These are phyloP conservation scores for Colletotrichum spaethianum DNA, from an alignment of 2,329 filamentous ascomycete species.

Conservation along the genomic window DNA sequence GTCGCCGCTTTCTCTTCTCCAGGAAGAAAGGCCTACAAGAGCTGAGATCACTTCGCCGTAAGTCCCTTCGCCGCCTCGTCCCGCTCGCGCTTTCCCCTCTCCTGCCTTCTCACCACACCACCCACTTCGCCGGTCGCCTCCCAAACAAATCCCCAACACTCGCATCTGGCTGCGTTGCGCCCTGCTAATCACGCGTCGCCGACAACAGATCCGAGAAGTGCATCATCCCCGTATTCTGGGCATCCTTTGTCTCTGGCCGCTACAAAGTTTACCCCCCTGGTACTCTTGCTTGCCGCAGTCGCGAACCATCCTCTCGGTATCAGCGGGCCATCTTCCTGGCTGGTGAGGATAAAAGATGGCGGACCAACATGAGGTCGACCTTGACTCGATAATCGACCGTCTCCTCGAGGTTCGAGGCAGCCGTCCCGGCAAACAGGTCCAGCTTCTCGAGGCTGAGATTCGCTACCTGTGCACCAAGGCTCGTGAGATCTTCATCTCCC, in stretches of 20 bases:
- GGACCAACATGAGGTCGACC: conserved; percentile 89
- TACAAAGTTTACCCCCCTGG: conserved; percentile 22
- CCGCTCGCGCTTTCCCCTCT: conserved; percentile 23
- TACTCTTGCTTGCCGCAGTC: conserved; percentile 33
- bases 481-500: conserved; percentile 99
- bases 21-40: conserved; percentile 39
- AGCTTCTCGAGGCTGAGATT: conserved; percentile 96
- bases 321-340: conserved; percentile 59
- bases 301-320: conserved; percentile 45
- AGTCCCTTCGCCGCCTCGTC: conserved; percentile 22
- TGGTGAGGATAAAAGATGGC: conserved; percentile 67
- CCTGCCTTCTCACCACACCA: conserved; percentile 27
- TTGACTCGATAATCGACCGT: conserved; percentile 99
- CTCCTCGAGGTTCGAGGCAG: conserved; percentile 97
- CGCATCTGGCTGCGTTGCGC: conserved; percentile 2
- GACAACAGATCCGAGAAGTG: conserved; percentile 42
- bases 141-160: not conserved
- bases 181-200: conserved; percentile 21
- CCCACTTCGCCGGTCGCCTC: conserved; percentile 3
- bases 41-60: conserved; percentile 43
- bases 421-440: conserved; percentile 98
- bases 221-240: conserved; percentile 42
- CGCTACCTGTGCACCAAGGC: conserved; percentile 98
- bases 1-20: conserved; percentile 28
- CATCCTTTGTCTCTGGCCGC: conserved; percentile 39